A percentile compares a stretch with the other conserved stretches of the same genome.
These are phyloP conservation scores for Pestalotiopsis sp. DNA, from an alignment of 2,329 filamentous ascomycete species.

Conservation along the genomic window DNA sequence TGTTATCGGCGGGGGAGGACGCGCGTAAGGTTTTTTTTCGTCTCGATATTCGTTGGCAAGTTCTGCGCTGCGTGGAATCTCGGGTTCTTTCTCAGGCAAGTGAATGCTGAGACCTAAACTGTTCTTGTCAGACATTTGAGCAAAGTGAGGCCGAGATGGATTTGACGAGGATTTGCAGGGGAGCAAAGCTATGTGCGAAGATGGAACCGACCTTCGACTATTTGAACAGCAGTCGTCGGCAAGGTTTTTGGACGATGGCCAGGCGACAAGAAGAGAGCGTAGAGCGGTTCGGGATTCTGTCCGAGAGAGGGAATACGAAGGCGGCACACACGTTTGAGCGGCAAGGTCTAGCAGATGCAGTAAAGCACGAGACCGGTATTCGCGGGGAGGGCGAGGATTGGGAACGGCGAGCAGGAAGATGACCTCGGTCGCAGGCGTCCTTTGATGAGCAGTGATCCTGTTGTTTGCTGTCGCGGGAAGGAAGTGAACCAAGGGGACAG, in stretches of 20 bases:
- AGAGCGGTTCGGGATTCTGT: neutral
- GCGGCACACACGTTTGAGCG: constrained; percentile 1
- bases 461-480: neutral
- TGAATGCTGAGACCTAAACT: constrained; percentile 77
- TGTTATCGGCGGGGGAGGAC: constrained; percentile 34
- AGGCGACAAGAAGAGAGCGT: neutral
- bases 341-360: constrained; percentile 11
- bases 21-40: constrained; percentile 53
- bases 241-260: neutral
- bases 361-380: constrained; percentile 13
- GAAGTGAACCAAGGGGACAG: neutral
- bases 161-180: neutral
- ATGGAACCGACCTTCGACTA: neutral
- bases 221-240: neutral
- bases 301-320: neutral
- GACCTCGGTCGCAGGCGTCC: neutral
- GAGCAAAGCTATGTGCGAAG: neutral
- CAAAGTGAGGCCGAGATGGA: neutral
- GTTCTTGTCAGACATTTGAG: constrained; percentile 82
- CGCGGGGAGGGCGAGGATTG: neutral
- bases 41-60: constrained; percentile 40
- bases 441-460: neutral
- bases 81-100: constrained; percentile 54
- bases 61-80: constrained; percentile 42
- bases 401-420: constrained; percentile 7